Percentiles rank a stretch among this genome's conserved stretches.
Conservation (phyloP, 2,329 filamentous ascomycete species). For the Calonectria pseudoreteaudii region DNA sequence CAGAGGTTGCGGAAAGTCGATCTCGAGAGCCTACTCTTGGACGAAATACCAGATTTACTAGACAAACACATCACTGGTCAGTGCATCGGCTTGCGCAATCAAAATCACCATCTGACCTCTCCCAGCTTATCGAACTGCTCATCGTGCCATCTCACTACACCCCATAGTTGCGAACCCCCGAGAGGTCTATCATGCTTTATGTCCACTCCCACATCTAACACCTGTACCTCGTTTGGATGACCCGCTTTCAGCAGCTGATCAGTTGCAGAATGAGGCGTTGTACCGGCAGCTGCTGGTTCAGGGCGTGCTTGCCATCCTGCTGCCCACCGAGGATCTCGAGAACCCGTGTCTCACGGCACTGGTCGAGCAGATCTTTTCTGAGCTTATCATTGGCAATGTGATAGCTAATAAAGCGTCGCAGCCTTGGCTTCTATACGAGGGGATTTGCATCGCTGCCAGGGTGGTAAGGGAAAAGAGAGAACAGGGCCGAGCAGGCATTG, state of each 20-base stretch:
- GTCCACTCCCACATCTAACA: constrained; percentile 82
- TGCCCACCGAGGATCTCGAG: constrained; percentile 92
- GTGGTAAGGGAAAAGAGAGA: constrained; percentile 48
- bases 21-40: constrained; percentile 82
- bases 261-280: constrained; percentile 80
- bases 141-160: constrained; percentile 66
- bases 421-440: constrained; percentile 90
- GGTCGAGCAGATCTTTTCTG: constrained; percentile 88
- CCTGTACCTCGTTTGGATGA: constrained; percentile 75
- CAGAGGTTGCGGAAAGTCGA: constrained; percentile 86
- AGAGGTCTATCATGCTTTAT: constrained; percentile 84
- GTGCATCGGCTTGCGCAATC: constrained; percentile 31
- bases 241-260: constrained; percentile 64
- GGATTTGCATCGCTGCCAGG: constrained; percentile 77
- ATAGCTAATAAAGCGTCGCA: constrained; percentile 85
- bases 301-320: constrained; percentile 81
- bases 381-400: constrained; percentile 87
- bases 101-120: constrained; percentile 30
- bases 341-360: constrained; percentile 87
- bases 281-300: constrained; percentile 93
- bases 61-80: constrained; percentile 84
- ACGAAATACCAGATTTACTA: constrained; percentile 87
- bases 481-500: constrained; percentile 27
- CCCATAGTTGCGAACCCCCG: constrained; percentile 73
- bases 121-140: constrained; percentile 79